Percentiles rank a stretch among this genome's conserved stretches.
Conservation (phyloP, 768 basidiomycete genomes). For the Cytidiella melzeri region DNA sequence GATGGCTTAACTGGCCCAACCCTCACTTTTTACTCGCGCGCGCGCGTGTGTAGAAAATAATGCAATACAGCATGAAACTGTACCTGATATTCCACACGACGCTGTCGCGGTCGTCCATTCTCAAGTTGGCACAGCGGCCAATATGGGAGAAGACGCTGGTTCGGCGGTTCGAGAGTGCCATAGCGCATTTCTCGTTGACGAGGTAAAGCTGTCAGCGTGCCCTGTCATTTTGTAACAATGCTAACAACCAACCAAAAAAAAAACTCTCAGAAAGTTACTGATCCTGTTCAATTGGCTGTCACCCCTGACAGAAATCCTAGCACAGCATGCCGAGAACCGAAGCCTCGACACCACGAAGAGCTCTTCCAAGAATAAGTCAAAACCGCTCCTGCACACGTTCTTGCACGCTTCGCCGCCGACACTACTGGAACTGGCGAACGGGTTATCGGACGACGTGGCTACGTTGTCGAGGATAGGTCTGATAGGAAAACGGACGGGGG, state of each 20-base stretch:
- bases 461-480: conserved; percentile 72
- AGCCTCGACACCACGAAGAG: conserved; percentile 52
- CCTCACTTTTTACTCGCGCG: no score
- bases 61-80: conserved; percentile 76
- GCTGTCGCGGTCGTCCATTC: conserved; percentile 37
- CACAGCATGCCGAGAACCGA: conserved; percentile 44
- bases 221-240: neutral
- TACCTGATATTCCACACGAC: conserved; percentile 67
- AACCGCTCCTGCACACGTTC: conserved; percentile 67
- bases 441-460: conserved; percentile 70
- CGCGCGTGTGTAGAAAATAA: conserved; percentile 56
- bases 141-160: conserved; percentile 54
- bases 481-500: conserved; percentile 56
- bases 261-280: conserved; percentile 80
- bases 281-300: conserved; percentile 82
- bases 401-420: conserved; percentile 80
- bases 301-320: conserved; percentile 64
- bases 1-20: no score
- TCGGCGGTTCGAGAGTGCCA: conserved; percentile 54
- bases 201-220: conserved; percentile 39
- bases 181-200: conserved; percentile 66
- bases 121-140: conserved; percentile 40
- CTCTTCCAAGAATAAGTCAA: conserved; percentile 21
- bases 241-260: no score
- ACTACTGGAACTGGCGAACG: conserved; percentile 69